Evolutionary conservation across 148 eudicot genomes (phyloP).

Genomic region (Rheum nobile): DNA sequence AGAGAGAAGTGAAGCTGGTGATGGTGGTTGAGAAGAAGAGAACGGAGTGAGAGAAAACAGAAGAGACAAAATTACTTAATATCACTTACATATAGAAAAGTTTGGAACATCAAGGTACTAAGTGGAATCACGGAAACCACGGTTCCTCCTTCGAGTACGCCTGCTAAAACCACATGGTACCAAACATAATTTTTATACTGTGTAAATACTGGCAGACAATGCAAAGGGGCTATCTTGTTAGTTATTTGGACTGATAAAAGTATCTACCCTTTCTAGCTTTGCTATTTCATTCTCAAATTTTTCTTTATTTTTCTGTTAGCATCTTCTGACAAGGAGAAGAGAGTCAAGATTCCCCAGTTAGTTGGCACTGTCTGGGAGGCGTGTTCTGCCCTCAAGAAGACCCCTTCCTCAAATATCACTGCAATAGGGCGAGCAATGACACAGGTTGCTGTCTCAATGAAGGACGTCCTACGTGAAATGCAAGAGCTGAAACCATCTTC

Average conservation of each 20-base stretch:
- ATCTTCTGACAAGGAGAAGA: slow-evolving; percentile 24
- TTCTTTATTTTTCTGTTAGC: slow-evolving; percentile 21
- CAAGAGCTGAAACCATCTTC: slow-evolving; percentile 64
- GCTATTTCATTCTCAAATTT: not conserved
- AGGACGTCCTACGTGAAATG: slow-evolving; percentile 90
- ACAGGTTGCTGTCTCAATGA: slow-evolving; percentile 67
- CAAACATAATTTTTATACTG: not conserved
- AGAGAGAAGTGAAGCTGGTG: not conserved
- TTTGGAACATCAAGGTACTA: not conserved
- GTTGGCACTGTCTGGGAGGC: slow-evolving; percentile 80
- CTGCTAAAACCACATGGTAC: not conserved
- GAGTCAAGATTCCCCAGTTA: slow-evolving; percentile 38
- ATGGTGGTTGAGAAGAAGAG: not conserved
- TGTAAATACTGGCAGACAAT: not conserved
- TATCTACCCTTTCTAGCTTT: not conserved
- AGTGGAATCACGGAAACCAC: not conserved
- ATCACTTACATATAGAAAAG: not conserved
- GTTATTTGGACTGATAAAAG: not conserved
- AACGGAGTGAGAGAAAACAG: not conserved
- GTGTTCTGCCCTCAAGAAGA: slow-evolving; percentile 76
- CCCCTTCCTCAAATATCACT: slow-evolving; percentile 59
- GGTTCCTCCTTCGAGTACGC: not conserved
- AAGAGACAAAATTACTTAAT: not conserved
- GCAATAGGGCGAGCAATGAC: slow-evolving; percentile 86
- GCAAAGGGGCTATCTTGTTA: not conserved